phyloP scores from a whole-genome alignment of 2,329 filamentous ascomycete species.

The Ceratocystis cacaofunesta region DNA sequence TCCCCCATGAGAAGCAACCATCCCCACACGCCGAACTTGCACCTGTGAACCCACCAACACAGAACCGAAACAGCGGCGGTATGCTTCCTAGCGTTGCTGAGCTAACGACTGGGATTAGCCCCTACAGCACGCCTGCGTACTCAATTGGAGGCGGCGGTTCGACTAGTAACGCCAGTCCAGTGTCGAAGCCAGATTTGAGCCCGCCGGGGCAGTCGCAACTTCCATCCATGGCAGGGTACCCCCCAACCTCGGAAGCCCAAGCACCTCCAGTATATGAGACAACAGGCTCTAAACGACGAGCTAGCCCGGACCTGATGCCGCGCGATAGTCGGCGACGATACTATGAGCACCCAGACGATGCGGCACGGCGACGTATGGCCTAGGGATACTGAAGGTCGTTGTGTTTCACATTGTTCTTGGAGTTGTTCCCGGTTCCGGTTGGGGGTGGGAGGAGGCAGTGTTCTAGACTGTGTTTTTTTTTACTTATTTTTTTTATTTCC shows the following conservation, averaged over 20 bases:
- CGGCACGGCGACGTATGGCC: constrained; percentile 12
- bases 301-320: constrained; percentile 32
- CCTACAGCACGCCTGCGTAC: constrained; percentile 44
- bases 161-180: constrained; percentile 25
- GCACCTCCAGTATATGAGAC: constrained; percentile 24
- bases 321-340: constrained; percentile 28
- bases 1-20: constrained; percentile 21
- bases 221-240: constrained; percentile 25
- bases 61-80: constrained; percentile 26
- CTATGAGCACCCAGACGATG: constrained; percentile 15
- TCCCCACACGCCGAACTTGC: constrained; percentile 10
- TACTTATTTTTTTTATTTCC: constrained; percentile 1
- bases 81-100: constrained; percentile 47
- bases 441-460: not conserved
- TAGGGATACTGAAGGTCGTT: constrained; percentile 4
- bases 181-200: constrained; percentile 29
- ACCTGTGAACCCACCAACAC: constrained; percentile 16
- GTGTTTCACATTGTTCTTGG: not conserved
- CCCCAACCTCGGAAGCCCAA: constrained; percentile 21
- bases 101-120: constrained; percentile 47
- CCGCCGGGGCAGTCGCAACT: constrained; percentile 27
- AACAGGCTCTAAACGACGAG: constrained; percentile 36
- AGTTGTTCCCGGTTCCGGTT: not conserved
- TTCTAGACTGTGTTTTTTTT: constrained; percentile 5
- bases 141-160: constrained; percentile 25